Evolutionary conservation across 441 rosid genomes (phyloP), one percentile per base, ranked within the genome.

Genomic region (Syzygium malaccense): DNA sequence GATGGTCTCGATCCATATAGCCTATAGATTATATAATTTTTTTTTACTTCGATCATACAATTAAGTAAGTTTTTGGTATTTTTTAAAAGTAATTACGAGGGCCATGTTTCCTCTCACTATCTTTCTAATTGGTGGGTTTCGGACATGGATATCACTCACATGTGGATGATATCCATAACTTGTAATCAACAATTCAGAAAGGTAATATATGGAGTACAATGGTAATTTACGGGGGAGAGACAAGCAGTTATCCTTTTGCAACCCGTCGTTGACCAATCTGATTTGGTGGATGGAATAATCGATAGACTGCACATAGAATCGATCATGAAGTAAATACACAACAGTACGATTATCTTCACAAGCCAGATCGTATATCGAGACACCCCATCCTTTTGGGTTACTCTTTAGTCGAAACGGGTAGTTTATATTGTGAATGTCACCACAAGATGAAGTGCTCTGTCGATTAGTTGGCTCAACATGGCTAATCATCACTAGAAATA

Each of bases 271-370:
- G 4, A 60, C 18, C 8, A 28, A 60, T 60, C 0, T 28, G 0
- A 28, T 5, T 28, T 60, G 18, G 8, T 18, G 5, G 14, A 33
- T n/a, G 33, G 17, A 60, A 60, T 28, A 60, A 60, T 28, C 6
- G 30, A 1, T 60, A 60, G 30, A 7, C 2, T 13, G 0, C 32
- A 60, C 32, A 28, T 28, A 58, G 4, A 26, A 28, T 28, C 0
- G 1, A 7, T 14, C 6, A 60, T 28, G 6, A 28, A 3, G 6
- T 1, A 3, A 14, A 6, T 60, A 0, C 0, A 0, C 6, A 60
- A 60, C 4, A 60, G 0, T 14, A 8, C 4, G 7, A 14, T 60
- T 60, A 60, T 60, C 68, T 60, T 60, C 68, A 60, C 32, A 60
- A 60, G 68, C 4, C n/a, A n/a, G n/a, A n/a, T n/a, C n/a, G n/a